Evolutionary conservation across 345 rosid species (phyloP).

Genomic region (Gossypium sturtianum): DNA sequence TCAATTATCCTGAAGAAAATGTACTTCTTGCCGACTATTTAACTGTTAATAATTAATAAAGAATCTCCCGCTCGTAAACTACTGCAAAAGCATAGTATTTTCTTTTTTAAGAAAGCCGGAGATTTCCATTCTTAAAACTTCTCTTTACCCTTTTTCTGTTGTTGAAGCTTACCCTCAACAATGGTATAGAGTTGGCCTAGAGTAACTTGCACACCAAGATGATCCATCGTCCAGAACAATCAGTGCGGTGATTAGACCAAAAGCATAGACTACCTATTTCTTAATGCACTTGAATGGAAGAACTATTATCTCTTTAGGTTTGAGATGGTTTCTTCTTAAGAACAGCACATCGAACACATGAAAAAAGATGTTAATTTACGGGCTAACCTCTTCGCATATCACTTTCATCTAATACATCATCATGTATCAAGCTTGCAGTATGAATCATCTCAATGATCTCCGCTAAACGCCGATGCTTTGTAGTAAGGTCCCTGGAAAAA

Average conservation of each 20-base stretch:
- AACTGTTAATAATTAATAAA: background rate
- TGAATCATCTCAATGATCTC: conserved; percentile 99
- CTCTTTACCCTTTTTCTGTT: background rate
- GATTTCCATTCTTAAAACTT: background rate
- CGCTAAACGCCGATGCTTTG: conserved; percentile 78
- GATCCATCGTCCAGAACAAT: background rate
- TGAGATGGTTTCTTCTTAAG: background rate
- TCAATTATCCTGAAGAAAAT: background rate
- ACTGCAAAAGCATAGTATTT: background rate
- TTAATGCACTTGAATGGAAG: background rate
- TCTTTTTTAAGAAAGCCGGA: background rate
- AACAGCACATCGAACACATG: background rate
- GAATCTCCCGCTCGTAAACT: background rate
- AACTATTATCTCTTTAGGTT: background rate
- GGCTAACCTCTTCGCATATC: conserved; percentile 81
- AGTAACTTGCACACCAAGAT: background rate
- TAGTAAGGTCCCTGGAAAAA: conserved; percentile 62
- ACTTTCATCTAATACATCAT: conserved; percentile 92
- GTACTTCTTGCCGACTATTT: background rate
- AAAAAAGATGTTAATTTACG: background rate
- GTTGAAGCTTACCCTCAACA: background rate
- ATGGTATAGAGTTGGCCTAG: background rate
- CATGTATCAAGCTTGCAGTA: conserved; percentile 96
- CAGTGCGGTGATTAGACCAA: background rate
- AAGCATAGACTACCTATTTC: background rate